Evolutionary conservation across 306 rosid genomes (phyloP), one percentile per base, ranked within the genome.

Genomic region (Mucuna pruriens): DNA sequence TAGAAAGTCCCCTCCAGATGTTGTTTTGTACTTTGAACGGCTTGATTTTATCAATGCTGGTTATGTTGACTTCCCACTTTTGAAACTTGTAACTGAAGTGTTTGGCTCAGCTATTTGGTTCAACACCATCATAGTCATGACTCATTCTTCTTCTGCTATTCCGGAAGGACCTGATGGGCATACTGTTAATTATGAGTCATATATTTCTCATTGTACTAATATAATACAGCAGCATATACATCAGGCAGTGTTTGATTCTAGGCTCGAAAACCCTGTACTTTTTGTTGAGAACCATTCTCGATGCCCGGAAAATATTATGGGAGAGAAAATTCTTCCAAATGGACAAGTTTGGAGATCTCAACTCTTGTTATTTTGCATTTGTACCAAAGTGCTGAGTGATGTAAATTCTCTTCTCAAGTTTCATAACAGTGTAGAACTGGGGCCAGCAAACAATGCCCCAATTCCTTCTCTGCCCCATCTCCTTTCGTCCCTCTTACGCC

Each of bases 341-440:
- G 99, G 99, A 73, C 92, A 85, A 87, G 97, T 90, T 83, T 96
- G 99, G 99, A 96, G 86, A 83, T 91, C 93, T 74, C 94, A 91
- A 63, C 88, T 93, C 75, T 81, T 92, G 89, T 83, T 93, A 80
- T 86, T 87, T 66, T 93, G 98, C 83, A 75, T 93, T 72, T 96
- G 97, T 80, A 88, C 93, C 44, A 96, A 96, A 88, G 84, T 93
- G 84, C 90, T 96, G 67, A 88, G 87, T 31, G 98, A 92, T 89
- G 97, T 90, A 76, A 96, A 87, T 80, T 51, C 81, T 87, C 88
- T 96, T 55, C 84, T 96, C 80, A 91, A 87, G 85, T 88, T 96
- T 86, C 91, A 90, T 82, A 84, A 88, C 86, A 90, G 96, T 84
- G 82, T 96, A 65, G 94, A 90, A 78, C 83, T 93, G 61, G 99